Percentiles rank a stretch among this genome's conserved stretches.
These are phyloP conservation scores for Melanomma pulvis-pyrius DNA, from an alignment of 495 filamentous ascomycete genomes.

Conservation along the genomic window DNA sequence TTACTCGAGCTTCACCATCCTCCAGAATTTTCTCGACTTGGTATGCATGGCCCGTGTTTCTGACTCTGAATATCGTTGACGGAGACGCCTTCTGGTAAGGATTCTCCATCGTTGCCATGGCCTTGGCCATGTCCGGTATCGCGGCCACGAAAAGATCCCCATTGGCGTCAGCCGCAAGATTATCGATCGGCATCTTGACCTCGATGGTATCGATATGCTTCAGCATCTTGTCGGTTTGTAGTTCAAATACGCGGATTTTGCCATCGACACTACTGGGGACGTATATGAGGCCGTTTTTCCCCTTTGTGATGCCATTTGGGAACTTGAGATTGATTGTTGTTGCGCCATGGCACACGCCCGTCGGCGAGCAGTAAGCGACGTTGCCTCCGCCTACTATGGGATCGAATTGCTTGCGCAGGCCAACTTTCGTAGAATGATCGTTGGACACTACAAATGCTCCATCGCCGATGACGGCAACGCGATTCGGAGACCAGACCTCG, in stretches of 20 bases:
- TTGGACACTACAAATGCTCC: conserved; percentile 13
- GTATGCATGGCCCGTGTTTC: conserved; percentile 22
- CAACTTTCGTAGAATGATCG: conserved; percentile 11
- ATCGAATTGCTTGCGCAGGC: conserved; percentile 34
- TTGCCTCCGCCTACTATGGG: conserved; percentile 36
- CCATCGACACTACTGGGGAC: conserved; percentile 39
- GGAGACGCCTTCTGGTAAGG: not conserved
- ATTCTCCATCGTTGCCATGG: conserved; percentile 29
- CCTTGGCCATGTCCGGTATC: conserved; percentile 34
- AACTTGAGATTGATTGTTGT: conserved; percentile 29
- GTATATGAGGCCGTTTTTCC: conserved; percentile 44
- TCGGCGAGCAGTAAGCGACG: conserved; percentile 25
- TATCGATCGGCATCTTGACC: conserved; percentile 44
- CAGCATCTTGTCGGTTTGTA: conserved; percentile 30
- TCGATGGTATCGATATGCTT: conserved; percentile 40
- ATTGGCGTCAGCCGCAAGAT: conserved; percentile 46
- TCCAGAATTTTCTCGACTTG: conserved; percentile 40
- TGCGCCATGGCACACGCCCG: conserved; percentile 43
- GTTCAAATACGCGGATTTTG: conserved; percentile 39
- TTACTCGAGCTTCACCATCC: conserved; percentile 39
- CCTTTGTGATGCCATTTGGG: conserved; percentile 46
- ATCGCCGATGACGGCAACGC: conserved; percentile 1
- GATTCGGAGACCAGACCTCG: conserved; percentile 13
- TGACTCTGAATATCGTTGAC: conserved; percentile 10
- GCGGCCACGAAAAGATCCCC: conserved; percentile 47